phyloP scores from a whole-genome alignment of 495 filamentous ascomycete species.

The Rostrohypoxylon terebratum region DNA sequence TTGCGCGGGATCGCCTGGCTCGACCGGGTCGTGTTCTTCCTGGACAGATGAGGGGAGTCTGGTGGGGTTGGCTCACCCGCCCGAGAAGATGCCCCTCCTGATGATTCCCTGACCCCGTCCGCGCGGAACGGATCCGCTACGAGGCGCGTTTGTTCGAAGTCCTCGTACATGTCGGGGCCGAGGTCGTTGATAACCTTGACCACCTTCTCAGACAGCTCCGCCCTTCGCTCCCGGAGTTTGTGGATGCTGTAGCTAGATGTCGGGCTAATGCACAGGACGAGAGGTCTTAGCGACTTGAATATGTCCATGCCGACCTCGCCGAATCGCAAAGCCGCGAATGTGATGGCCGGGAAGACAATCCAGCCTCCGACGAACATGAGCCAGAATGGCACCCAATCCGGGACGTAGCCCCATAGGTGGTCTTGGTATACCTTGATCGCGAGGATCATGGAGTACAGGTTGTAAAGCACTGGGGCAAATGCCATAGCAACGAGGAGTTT shows the following conservation, averaged over 20 bases:
- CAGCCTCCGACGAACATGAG: slow-evolving; percentile 76
- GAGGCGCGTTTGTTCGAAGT: slow-evolving; percentile 88
- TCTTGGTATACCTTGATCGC: slow-evolving; percentile 84
- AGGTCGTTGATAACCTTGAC: slow-evolving; percentile 93
- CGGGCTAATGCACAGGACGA: slow-evolving; percentile 89
- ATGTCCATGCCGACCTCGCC: slow-evolving; percentile 99
- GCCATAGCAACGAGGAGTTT: slow-evolving; percentile 93
- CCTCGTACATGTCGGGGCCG: slow-evolving; percentile 95
- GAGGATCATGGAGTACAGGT: slow-evolving; percentile 77
- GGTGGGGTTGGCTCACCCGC: slow-evolving; percentile 48
- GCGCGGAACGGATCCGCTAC: slow-evolving; percentile 65
- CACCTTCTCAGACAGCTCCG: slow-evolving; percentile 80
- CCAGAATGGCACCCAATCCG: slow-evolving; percentile 84
- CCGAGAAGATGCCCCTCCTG: slow-evolving; percentile 47
- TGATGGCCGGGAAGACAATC: slow-evolving; percentile 86
- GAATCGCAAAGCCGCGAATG: slow-evolving; percentile 93
- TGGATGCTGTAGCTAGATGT: slow-evolving; percentile 84
- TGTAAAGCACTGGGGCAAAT: slow-evolving; percentile 87
- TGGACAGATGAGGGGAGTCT: slow-evolving; percentile 42
- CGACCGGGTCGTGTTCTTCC: slow-evolving; percentile 58
- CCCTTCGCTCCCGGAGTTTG: slow-evolving; percentile 79
- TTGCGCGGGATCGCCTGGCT: slow-evolving; percentile 77
- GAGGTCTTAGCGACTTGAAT: slow-evolving; percentile 89
- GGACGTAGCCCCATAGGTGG: slow-evolving; percentile 81
- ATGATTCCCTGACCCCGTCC: slow-evolving; percentile 31